Evolutionary conservation across 345 rosid species (phyloP).

Genomic region (Eucalyptus albens): DNA sequence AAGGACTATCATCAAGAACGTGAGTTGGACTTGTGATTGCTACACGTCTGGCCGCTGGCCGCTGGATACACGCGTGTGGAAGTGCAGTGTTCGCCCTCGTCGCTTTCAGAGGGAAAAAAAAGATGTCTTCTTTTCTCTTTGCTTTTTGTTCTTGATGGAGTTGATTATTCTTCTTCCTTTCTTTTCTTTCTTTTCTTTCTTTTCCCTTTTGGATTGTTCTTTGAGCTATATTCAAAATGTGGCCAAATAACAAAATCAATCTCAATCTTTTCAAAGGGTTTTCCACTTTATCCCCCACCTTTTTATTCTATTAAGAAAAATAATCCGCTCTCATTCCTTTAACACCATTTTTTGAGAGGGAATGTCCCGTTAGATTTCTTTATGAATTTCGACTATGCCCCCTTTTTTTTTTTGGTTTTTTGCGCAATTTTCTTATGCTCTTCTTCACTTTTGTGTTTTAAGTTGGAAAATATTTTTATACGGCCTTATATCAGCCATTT

Average conservation of each 20-base stretch:
- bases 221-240: neutral
- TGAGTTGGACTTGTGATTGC: neutral
- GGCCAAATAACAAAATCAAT: neutral
- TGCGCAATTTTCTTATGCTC: neutral
- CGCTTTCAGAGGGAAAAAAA: neutral
- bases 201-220: neutral
- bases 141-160: neutral
- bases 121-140: neutral
- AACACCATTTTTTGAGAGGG: neutral
- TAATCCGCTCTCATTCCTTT: neutral
- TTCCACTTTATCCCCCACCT: neutral
- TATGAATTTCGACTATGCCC: neutral
- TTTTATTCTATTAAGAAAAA: neutral
- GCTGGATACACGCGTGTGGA: neutral
- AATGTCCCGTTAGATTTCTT: neutral
- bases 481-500: neutral
- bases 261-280: neutral
- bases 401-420: neutral
- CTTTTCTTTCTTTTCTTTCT: neutral
- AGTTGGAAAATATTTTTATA: neutral
- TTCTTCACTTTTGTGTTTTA: neutral
- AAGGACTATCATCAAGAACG: neutral
- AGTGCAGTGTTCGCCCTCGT: neutral
- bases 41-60: neutral
- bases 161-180: neutral